phyloP scores from a whole-genome alignment of 257 asterid genomes.

The Capsicum chinense region DNA sequence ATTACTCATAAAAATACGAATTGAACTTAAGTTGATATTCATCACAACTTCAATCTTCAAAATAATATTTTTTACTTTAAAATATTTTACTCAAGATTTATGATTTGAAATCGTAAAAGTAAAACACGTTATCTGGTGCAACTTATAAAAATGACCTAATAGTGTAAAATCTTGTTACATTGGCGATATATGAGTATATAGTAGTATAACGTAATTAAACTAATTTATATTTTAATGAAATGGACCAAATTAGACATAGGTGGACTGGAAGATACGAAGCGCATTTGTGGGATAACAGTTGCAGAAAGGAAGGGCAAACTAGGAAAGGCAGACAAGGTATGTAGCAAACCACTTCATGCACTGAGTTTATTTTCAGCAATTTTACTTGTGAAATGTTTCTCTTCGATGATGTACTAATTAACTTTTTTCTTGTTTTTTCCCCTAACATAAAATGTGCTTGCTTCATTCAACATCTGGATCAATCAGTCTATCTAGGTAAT shows the following conservation, averaged over 20 bases:
- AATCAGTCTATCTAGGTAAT: constrained; percentile 74
- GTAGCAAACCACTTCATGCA: background rate
- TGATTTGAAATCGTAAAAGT: too few relatives aligned
- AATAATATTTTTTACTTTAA: too few relatives aligned
- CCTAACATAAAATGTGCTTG: background rate
- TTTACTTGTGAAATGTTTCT: background rate
- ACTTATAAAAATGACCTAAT: too few relatives aligned
- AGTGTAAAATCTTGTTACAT: too few relatives aligned
- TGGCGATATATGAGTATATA: too few relatives aligned
- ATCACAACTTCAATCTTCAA: too few relatives aligned
- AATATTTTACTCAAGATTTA: too few relatives aligned
- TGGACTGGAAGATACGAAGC: constrained; percentile 95
- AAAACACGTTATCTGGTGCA: too few relatives aligned
- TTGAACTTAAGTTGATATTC: too few relatives aligned
- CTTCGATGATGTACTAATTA: background rate
- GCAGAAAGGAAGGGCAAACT: constrained; percentile 87
- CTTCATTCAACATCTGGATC: background rate
- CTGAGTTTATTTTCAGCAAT: background rate
- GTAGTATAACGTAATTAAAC: too few relatives aligned
- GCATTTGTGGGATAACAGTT: constrained; percentile 86
- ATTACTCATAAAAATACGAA: too few relatives aligned
- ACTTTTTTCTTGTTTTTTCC: constrained; percentile 18
- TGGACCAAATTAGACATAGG: constrained; percentile 55
- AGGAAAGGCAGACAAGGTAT: constrained; percentile 91
- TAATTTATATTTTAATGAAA: background rate